Evolutionary conservation across 2,329 filamentous ascomycete genomes (phyloP).

Genomic region (Aspergillus awamori): DNA sequence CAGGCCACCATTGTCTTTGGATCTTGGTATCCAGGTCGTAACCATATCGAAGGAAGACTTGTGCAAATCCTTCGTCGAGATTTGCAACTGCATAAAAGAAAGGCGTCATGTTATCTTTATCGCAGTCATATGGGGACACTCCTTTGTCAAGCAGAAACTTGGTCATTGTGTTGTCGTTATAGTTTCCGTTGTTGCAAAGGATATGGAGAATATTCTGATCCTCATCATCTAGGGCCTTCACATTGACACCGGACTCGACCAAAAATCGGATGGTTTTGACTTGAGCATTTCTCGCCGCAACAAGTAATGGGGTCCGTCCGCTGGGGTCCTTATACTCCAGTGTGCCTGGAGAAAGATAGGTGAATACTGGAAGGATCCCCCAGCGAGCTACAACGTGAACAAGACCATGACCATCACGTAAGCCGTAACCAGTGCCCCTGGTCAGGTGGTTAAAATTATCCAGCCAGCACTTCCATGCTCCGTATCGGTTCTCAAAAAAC

Average conservation of each 20-base stretch:
- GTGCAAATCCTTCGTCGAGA: conserved; percentile 6
- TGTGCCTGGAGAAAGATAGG: neutral
- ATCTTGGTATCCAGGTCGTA: conserved; percentile 14
- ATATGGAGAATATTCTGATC: conserved; percentile 17
- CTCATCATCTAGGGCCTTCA: conserved; percentile 14
- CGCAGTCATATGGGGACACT: conserved; percentile 13
- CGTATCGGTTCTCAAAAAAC: conserved; percentile 4
- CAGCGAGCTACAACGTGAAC: conserved; percentile 18
- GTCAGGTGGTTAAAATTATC: neutral
- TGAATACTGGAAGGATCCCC: conserved; percentile 13
- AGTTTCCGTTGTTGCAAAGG: conserved; percentile 1
- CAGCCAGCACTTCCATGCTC: conserved; percentile 9
- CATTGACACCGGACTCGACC: conserved; percentile 6
- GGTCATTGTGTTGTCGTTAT: conserved; percentile 7
- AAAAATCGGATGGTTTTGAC: conserved; percentile 13
- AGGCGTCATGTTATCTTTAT: conserved; percentile 21
- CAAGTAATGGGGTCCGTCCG: conserved; percentile 13
- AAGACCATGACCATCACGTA: neutral
- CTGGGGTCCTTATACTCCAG: conserved; percentile 10
- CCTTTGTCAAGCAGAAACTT: conserved; percentile 14
- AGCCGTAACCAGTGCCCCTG: neutral
- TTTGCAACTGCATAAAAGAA: conserved; percentile 19
- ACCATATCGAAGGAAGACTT: conserved; percentile 16
- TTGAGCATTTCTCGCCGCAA: conserved; percentile 9
- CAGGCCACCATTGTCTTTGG: conserved; percentile 12